These are phyloP conservation scores for Penicillium sp. DNA, from an alignment of 2,329 filamentous ascomycete genomes.

Conservation along the genomic window DNA sequence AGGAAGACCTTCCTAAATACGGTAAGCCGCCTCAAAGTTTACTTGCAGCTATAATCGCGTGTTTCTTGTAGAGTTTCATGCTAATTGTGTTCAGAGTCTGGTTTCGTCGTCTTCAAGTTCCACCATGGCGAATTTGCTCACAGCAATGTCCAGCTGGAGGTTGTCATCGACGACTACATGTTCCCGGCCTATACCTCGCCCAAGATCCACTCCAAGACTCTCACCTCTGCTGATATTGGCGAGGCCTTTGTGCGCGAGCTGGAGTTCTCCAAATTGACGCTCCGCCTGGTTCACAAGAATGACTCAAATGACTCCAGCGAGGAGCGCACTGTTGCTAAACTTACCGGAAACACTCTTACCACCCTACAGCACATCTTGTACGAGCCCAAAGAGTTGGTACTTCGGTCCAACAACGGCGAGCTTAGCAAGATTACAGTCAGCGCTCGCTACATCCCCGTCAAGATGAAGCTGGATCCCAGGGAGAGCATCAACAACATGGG, in stretches of 20 bases:
- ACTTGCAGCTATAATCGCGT: neutral
- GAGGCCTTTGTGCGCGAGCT: conserved; percentile 95
- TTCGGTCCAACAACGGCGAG: conserved; percentile 76
- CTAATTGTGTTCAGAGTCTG: conserved; percentile 67
- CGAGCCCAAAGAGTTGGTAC: conserved; percentile 78
- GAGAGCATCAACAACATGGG: conserved; percentile 99
- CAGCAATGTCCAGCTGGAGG: conserved; percentile 75
- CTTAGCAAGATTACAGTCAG: conserved; percentile 83
- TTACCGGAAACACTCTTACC: conserved; percentile 81
- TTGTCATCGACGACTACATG: conserved; percentile 91
- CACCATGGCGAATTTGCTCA: conserved; percentile 84
- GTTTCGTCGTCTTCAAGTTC: conserved; percentile 90
- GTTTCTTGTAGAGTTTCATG: neutral
- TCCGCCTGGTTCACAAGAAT: conserved; percentile 79
- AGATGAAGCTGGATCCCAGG: conserved; percentile 89
- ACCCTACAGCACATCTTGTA: conserved; percentile 90
- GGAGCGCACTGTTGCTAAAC: conserved; percentile 75
- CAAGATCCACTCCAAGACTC: conserved; percentile 67
- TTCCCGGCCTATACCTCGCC: conserved; percentile 86
- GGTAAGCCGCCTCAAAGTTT: conserved; percentile 48
- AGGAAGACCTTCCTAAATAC: conserved; percentile 79
- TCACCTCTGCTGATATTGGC: conserved; percentile 86
- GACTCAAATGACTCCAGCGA: conserved; percentile 69
- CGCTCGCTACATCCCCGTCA: conserved; percentile 90
- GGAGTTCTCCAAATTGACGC: conserved; percentile 91